phyloP scores from a whole-genome alignment of 225 moss, liverwort and hornwort species.

The Asterella californica region DNA sequence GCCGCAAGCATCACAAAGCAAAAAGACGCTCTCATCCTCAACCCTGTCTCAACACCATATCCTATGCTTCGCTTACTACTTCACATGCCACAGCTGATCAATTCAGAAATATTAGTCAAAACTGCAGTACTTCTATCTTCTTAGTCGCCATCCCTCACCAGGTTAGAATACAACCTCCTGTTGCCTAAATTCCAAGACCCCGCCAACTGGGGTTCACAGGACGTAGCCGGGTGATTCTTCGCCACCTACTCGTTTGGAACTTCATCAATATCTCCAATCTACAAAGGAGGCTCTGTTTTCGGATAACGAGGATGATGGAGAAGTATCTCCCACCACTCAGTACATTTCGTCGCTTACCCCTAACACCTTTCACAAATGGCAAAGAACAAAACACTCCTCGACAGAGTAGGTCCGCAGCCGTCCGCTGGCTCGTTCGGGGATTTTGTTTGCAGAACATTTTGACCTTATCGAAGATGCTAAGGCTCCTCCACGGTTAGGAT shows the following conservation, averaged over 20 bases:
- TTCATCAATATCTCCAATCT: not conserved
- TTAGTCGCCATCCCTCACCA: not conserved
- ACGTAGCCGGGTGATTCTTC: not conserved
- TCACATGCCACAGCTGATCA: not conserved
- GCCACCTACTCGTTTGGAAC: not conserved
- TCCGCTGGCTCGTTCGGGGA: not conserved
- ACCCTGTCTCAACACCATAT: not conserved
- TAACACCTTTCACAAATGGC: not conserved
- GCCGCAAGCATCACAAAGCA: not conserved
- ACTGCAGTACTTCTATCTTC: not conserved
- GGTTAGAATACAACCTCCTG: not conserved
- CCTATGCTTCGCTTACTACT: not conserved
- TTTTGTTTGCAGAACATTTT: not conserved
- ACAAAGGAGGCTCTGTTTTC: not conserved
- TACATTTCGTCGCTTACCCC: not conserved
- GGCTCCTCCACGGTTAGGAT: not conserved
- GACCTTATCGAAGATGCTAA: conserved; percentile 1
- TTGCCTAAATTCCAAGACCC: not conserved
- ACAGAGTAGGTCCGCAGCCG: not conserved
- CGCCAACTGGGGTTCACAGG: not conserved
- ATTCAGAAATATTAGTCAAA: not conserved
- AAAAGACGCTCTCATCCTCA: not conserved
- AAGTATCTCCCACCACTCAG: not conserved
- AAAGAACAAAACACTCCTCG: conserved; percentile 1
- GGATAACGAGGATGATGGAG: not conserved